These are phyloP conservation scores for Epichloe sibirici DNA, from an alignment of 2,329 filamentous ascomycete genomes.

Conservation along the genomic window DNA sequence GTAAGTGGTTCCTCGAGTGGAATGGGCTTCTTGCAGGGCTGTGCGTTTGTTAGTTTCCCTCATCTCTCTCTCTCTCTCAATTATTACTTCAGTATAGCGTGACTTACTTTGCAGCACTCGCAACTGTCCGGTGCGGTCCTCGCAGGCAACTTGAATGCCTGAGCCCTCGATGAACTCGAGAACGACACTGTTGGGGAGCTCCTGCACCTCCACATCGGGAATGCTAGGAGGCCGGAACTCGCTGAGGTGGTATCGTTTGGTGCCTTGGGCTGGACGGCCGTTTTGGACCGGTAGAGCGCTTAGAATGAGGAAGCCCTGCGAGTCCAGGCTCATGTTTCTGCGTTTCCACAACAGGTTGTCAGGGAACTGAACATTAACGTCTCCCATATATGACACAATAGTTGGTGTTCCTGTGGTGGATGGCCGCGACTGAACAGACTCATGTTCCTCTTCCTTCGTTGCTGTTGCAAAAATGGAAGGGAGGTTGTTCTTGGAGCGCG, in stretches of 20 bases:
- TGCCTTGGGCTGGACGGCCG: constrained; percentile 30
- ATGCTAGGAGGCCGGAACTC: constrained; percentile 71
- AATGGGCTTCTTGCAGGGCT: constrained; percentile 27
- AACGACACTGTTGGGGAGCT: constrained; percentile 74
- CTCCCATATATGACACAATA: constrained; percentile 60
- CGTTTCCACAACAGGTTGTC: constrained; percentile 96
- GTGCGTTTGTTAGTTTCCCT: background rate
- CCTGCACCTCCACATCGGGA: constrained; percentile 84
- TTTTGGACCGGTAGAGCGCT: constrained; percentile 47
- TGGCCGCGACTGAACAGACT: constrained; percentile 12
- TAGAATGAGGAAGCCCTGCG: constrained; percentile 71
- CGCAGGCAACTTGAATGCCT: constrained; percentile 51
- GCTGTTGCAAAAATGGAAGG: constrained; percentile 37
- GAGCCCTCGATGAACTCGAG: constrained; percentile 49
- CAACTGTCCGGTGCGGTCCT: constrained; percentile 46
- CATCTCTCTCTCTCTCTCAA: no score
- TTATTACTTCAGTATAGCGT: background rate
- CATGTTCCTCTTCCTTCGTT: constrained; percentile 31
- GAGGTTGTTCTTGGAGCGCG: constrained; percentile 32
- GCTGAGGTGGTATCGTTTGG: constrained; percentile 73
- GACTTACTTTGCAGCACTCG: constrained; percentile 41
- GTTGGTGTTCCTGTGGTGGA: constrained; percentile 21
- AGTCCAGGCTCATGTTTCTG: constrained; percentile 75
- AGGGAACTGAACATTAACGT: constrained; percentile 94
- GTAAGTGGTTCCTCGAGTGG: constrained; percentile 19